Evolutionary conservation across 2,329 filamentous ascomycete genomes (phyloP), one percentile per base, ranked within the genome.

Genomic region (Aspergillus pseudoterreus): DNA sequence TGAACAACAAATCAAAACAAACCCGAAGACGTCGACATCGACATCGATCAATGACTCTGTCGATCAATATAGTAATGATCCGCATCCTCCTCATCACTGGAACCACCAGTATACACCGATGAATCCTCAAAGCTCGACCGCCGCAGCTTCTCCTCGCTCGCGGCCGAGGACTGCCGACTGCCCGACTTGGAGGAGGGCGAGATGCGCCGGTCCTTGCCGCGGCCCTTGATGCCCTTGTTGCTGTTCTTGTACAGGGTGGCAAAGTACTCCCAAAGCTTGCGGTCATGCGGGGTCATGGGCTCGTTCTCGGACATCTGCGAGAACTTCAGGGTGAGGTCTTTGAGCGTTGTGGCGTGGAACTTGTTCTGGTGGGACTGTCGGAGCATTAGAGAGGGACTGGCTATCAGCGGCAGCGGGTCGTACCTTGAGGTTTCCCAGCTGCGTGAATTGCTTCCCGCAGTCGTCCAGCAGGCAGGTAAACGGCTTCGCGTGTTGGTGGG

Each of bases 191-290:
- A 60, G 5, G 61, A 63, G 14, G 63, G 66, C 15, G 69, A 66
- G 45, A 74, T 73, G 6, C 69, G 63, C 17, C 90, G 80, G 61
- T 92, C 88, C 67, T 92, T 94, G 41, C 94, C 94, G 43, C 94
- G 85, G 10, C 94, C 94, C 73, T 96, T 97, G 77, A 97, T 96
- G 1, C 94, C 94, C 71, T 96, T 96, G 80, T 97, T 97, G 74
- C 88, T 92, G 74, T 97, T 95, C 77, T 95, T 96, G 80, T 96
- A 96, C n/a, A 96, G 78, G 0, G 80, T 80, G 4, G 85, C 82
- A 66, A 97, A 94, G 73, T 96, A 95, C 60, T 87, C 82, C 77
- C 88, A 90, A 46, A 96, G 77, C 53, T 90, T 86, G 55, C 82
- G 85, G 63, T 96, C 90, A 35, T 85, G 79, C 0, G 81, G 76